These are phyloP conservation scores for Saksenaea vasiformis DNA, from an alignment of 371 early-diverging fungal species.

Conservation along the genomic window DNA sequence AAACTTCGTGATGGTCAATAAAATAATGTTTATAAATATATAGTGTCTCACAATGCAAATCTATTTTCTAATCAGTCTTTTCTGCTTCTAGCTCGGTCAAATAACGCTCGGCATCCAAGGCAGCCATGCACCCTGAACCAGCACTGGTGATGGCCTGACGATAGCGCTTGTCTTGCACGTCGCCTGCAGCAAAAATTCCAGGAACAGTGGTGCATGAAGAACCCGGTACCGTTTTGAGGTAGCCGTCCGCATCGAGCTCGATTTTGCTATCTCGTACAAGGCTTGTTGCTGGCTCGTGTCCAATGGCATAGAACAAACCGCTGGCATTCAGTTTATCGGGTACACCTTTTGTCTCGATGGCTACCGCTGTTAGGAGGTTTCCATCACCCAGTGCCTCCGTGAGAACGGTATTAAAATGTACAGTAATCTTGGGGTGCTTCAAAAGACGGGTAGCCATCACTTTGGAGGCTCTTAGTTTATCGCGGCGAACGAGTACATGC, in stretches of 20 bases:
- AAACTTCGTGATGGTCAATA: too few species aligned
- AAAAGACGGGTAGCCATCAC: constrained; percentile 92
- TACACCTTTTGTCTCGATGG: constrained; percentile 71
- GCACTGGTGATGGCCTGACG: constrained; percentile 79
- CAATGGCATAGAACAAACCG: constrained; percentile 99
- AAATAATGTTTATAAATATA: too few species aligned
- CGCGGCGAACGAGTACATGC: constrained; percentile 93
- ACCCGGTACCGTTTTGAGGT: constrained; percentile 85
- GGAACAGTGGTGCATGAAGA: constrained; percentile 81
- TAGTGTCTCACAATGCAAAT: too few species aligned
- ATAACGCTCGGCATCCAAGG: constrained; percentile 88
- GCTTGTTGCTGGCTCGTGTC: constrained; percentile 92
- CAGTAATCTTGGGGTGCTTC: constrained; percentile 87
- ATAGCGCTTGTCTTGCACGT: constrained; percentile 97
- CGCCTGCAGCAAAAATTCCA: constrained; percentile 98
- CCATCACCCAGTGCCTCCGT: constrained; percentile 87
- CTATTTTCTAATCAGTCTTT: neutral
- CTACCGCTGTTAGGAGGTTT: constrained; percentile 70
- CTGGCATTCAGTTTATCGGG: constrained; percentile 70
- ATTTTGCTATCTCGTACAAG: constrained; percentile 72
- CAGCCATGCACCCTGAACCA: constrained; percentile 93
- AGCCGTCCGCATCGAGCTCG: constrained; percentile 85
- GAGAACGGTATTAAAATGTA: constrained; percentile 91
- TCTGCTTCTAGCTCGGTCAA: constrained; percentile 63
- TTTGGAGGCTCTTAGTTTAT: constrained; percentile 94